Evolutionary conservation across 441 rosid species (phyloP), one percentile per base, ranked within the genome.

Genomic region (Biscutella laevigata): DNA sequence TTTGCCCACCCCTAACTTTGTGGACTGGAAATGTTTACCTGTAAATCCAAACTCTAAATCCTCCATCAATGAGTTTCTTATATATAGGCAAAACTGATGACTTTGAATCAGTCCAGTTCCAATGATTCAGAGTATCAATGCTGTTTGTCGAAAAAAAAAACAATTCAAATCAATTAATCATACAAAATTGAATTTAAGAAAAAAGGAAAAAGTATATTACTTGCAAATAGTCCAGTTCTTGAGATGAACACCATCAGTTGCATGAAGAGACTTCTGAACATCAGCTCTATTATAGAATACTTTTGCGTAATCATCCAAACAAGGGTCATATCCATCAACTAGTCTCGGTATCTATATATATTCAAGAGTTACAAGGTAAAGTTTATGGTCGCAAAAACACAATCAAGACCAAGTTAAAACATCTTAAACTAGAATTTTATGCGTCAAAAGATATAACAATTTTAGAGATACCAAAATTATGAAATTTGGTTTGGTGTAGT

Each of bases 161-260:
- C 1, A 1, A 5, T 2, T n/a, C n/a, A n/a, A n/a, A n/a, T n/a
- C n/a, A n/a, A n/a, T n/a, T n/a, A n/a, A n/a, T n/a, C 16, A 5
- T 6, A 7, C 19, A 6, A 8, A 28, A 6, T 20, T 7, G 2
- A 4, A 42, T 6, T 38, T 21, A 25, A 41, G 9, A 21, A 10
- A 7, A 4, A 2, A 53, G 45, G 24, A 57, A 20, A 40, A 35
- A 6, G 12, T 13, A 5, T n/a, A n/a, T n/a, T 88, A 88, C 96
- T 83, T 88, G 96, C 96, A 88, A 26, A 79, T 85, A 67, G 72
- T 79, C 96, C 96, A 88, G 71, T 88, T 85, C 70, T 44, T 77
- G 60, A 67, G 66, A 19, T 20, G 62, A 24, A 10, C 41, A 15
- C 85, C 89, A 43, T 78, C 79, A 56, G 69, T 66, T 19, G 75